phyloP scores from a whole-genome alignment of 495 filamentous ascomycete genomes.

The Coniosporium apollinis region DNA sequence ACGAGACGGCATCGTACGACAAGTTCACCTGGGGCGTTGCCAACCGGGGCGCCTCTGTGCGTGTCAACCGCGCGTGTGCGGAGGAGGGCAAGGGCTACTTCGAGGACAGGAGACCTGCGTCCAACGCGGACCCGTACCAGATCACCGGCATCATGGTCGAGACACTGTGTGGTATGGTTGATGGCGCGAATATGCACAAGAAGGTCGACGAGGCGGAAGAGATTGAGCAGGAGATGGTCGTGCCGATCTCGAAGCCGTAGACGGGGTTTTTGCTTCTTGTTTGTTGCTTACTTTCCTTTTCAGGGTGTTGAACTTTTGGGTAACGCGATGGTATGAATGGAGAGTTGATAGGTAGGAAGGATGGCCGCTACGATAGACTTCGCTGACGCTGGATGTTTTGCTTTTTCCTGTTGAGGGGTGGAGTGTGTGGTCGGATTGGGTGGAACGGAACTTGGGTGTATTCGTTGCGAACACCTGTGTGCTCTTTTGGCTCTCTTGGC shows the following conservation, averaged over 20 bases:
- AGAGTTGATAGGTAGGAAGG: too few species aligned
- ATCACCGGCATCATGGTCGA: conserved; percentile 87
- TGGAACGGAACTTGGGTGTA: too few species aligned
- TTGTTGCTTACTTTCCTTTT: too few species aligned
- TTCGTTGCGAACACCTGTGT: too few species aligned
- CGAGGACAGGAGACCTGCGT: conserved; percentile 88
- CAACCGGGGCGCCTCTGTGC: conserved; percentile 85
- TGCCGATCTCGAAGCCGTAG: conserved; percentile 18
- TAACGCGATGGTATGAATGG: too few species aligned
- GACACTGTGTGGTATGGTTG: conserved; percentile 33
- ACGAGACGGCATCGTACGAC: conserved; percentile 92
- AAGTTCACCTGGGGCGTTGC: conserved; percentile 91
- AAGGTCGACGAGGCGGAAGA: conserved; percentile 10
- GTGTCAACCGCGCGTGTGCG: conserved; percentile 78
- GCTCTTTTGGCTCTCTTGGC: too few species aligned
- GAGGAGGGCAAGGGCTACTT: conserved; percentile 97
- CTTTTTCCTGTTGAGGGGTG: too few species aligned
- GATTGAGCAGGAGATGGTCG: conserved; percentile 17
- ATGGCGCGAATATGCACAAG: conserved; percentile 22
- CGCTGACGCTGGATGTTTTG: too few species aligned
- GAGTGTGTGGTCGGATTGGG: too few species aligned
- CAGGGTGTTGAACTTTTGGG: too few species aligned
- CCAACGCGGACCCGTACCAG: conserved; percentile 93
- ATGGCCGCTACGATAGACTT: too few species aligned
- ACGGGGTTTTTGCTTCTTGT: not conserved